These are phyloP conservation scores for Bipolaris gigantea DNA, from an alignment of 2,329 filamentous ascomycete species.

Conservation along the genomic window DNA sequence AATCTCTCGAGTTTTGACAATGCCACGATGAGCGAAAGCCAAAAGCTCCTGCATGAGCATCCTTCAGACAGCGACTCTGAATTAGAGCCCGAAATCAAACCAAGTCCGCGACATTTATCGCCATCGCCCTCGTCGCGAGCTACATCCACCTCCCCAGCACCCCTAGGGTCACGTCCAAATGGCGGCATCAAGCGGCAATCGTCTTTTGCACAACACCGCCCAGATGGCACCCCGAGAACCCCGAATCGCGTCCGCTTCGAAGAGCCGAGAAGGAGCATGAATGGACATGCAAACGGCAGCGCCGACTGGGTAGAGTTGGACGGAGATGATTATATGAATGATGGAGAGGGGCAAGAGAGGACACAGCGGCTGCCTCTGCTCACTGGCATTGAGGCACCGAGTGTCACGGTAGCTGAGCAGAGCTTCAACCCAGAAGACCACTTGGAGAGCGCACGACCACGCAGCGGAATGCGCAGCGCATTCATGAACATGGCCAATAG, in stretches of 20 bases:
- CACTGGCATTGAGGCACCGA: slow-evolving; percentile 81
- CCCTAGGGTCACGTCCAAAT: slow-evolving; percentile 29
- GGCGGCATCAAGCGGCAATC: slow-evolving; percentile 42
- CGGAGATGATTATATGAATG: slow-evolving; percentile 63
- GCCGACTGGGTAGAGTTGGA: slow-evolving; percentile 56
- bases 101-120: slow-evolving; percentile 27
- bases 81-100: slow-evolving; percentile 19
- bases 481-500: slow-evolving; percentile 99
- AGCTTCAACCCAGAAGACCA: slow-evolving; percentile 60
- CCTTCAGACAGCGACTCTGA: slow-evolving; percentile 36
- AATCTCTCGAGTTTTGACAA: slow-evolving; percentile 24
- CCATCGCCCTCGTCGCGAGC: slow-evolving; percentile 35
- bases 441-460: slow-evolving; percentile 68
- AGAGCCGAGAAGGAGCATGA: slow-evolving; percentile 41
- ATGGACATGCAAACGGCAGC: slow-evolving; percentile 32
- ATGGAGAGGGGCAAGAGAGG: slow-evolving; percentile 42
- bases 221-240: slow-evolving; percentile 61
- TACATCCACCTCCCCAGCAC: slow-evolving; percentile 35
- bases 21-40: slow-evolving; percentile 46
- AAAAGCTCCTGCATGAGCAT: slow-evolving; percentile 44
- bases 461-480: slow-evolving; percentile 80
- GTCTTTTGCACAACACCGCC: slow-evolving; percentile 52
- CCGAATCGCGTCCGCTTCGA: slow-evolving; percentile 77
- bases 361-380: slow-evolving; percentile 68
- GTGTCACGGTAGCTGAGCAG: slow-evolving; percentile 68